Percentiles rank a stretch among this genome's conserved stretches.
Conservation (phyloP, 805 yeast genomes). For the Saturnispora ahearnii region DNA sequence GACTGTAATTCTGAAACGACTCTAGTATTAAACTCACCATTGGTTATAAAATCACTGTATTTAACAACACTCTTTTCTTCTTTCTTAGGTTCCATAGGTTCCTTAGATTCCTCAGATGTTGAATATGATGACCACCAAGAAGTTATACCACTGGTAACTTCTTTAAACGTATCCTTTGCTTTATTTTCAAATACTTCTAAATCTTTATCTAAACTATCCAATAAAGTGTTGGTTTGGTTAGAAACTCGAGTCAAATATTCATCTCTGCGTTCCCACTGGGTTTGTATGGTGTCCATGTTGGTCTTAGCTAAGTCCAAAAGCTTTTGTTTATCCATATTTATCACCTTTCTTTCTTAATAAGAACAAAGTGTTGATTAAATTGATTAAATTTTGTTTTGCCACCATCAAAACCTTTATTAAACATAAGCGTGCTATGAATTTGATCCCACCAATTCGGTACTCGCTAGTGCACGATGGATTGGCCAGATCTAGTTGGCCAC, state of each 20-base stretch:
- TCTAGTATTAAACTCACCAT: constrained; percentile 3
- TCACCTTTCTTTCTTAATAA: neutral
- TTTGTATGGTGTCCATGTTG: constrained; percentile 1
- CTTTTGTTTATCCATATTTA: neutral
- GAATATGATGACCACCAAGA: constrained; percentile 3
- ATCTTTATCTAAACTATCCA: constrained; percentile 5
- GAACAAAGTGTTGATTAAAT: neutral
- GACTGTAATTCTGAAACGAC: constrained; percentile 3
- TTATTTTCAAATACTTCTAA: constrained; percentile 2
- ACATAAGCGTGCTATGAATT: neutral
- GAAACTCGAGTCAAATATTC: neutral
- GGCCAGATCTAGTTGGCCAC: constrained; percentile 82
- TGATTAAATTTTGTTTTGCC: too few species aligned
- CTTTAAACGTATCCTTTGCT: constrained; percentile 3
- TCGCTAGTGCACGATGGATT: constrained; percentile 59
- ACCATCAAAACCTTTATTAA: too few species aligned
- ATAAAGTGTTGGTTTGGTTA: neutral
- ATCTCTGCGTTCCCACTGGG: constrained; percentile 4
- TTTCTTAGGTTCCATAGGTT: neutral
- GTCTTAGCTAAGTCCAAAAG: constrained; percentile 3
- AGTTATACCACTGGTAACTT: neutral
- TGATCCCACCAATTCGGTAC: constrained; percentile 55
- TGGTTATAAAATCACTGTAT: neutral
- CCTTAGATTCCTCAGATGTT: neutral
- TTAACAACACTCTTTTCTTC: neutral